phyloP scores from a whole-genome alignment of 345 rosid genomes.

The Kernera saxatilis region DNA sequence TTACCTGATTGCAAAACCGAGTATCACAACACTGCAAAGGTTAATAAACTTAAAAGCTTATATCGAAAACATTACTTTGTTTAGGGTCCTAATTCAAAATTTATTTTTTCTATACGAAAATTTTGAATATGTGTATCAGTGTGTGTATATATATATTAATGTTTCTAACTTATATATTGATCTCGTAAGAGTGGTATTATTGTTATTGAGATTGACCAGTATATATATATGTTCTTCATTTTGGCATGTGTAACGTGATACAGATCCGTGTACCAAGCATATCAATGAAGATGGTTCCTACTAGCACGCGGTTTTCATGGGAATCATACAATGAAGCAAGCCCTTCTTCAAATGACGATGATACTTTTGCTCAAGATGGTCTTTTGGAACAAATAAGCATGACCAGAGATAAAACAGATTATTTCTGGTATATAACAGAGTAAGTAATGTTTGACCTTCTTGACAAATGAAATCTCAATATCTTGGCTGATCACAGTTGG shows the following conservation, averaged over 20 bases:
- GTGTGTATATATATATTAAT: too few species aligned
- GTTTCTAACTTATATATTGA: background rate
- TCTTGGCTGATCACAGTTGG: constrained; percentile 57
- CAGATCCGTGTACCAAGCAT: constrained; percentile 68
- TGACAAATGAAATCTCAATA: constrained; percentile 69
- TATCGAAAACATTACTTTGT: background rate
- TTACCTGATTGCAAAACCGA: constrained; percentile 74
- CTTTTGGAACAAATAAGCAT: constrained; percentile 72
- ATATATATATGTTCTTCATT: constrained; percentile 35
- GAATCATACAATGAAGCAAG: constrained; percentile 60
- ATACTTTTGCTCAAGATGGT: constrained; percentile 45
- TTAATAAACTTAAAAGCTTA: constrained; percentile 22
- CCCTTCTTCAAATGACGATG: constrained; percentile 45
- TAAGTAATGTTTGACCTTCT: constrained; percentile 32
- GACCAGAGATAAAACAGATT: constrained; percentile 78
- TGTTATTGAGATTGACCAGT: constrained; percentile 28
- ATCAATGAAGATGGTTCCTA: constrained; percentile 55
- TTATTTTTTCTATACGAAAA: too few species aligned
- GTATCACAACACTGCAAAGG: constrained; percentile 72
- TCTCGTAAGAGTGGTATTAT: background rate
- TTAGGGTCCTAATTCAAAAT: background rate
- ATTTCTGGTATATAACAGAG: constrained; percentile 95
- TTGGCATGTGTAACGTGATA: constrained; percentile 40
- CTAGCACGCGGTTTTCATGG: constrained; percentile 52
- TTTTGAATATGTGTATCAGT: too few species aligned